Evolutionary conservation across 2,329 filamentous ascomycete species (phyloP).

Genomic region (Myriosclerotinia duriaeana): DNA sequence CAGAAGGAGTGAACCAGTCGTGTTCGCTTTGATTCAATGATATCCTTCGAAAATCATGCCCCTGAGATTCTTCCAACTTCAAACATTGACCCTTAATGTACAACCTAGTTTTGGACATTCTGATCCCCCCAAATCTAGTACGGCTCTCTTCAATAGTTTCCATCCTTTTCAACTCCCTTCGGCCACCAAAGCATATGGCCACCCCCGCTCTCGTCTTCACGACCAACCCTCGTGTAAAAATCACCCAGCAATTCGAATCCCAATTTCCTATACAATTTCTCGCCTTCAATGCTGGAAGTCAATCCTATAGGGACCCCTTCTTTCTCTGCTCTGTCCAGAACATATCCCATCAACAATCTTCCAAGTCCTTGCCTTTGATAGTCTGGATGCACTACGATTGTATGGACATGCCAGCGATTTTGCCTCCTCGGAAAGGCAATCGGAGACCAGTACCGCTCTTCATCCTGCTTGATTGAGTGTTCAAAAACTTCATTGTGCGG

Average conservation of each 20-base stretch:
- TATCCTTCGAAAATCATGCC: too few relatives aligned
- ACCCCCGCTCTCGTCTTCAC: conserved; percentile 27
- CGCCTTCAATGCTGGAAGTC: conserved; percentile 30
- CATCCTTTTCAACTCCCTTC: conserved; percentile 19
- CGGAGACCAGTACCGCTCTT: conserved; percentile 31
- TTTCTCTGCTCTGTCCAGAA: conserved; percentile 28
- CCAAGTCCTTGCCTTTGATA: conserved; percentile 36
- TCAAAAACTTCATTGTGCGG: conserved; percentile 21
- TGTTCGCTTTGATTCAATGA: too few relatives aligned
- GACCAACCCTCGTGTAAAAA: conserved; percentile 26
- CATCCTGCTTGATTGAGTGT: conserved; percentile 23
- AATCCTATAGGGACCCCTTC: conserved; percentile 34
- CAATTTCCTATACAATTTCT: conserved; percentile 34
- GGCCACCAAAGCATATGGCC: conserved; percentile 35
- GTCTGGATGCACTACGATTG: conserved; percentile 30
- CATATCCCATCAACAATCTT: conserved; percentile 30
- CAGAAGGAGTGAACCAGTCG: too few relatives aligned
- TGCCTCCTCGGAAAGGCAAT: conserved; percentile 28
- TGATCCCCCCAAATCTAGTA: background rate
- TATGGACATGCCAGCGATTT: conserved; percentile 33
- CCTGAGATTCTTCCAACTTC: too few relatives aligned
- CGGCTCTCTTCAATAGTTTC: background rate
- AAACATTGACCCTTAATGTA: too few relatives aligned
- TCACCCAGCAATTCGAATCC: conserved; percentile 33
- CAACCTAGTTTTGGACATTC: background rate